Conservation (phyloP, 2,329 filamentous ascomycete genomes). For the Microsporum audouinii region DNA sequence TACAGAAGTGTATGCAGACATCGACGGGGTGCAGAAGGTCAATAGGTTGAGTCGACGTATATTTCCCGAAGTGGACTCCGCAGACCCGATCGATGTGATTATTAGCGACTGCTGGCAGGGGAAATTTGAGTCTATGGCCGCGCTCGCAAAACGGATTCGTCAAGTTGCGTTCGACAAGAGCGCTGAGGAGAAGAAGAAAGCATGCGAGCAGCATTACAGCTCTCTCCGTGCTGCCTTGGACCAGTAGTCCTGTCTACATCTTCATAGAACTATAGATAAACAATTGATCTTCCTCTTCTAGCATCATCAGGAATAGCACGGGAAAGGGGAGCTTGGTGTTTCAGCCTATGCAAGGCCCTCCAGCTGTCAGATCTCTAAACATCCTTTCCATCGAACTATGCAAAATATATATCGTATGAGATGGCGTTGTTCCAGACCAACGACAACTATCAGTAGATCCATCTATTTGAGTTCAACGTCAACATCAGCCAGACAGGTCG, state of each 20-base stretch:
- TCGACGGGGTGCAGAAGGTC: not conserved
- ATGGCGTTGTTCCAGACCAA: not conserved
- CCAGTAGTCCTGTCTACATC: too few relatives aligned
- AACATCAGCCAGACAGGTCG: not conserved
- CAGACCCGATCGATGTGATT: not conserved
- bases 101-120: not conserved
- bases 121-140: not conserved
- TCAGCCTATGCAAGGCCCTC: not conserved
- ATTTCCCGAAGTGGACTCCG: not conserved
- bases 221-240: not conserved
- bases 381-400: too few relatives aligned
- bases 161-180: slow-evolving; percentile 7
- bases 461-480: not conserved
- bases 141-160: not conserved
- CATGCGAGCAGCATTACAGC: not conserved
- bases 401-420: not conserved
- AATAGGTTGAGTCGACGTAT: not conserved
- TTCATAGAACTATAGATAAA: too few relatives aligned
- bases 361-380: too few relatives aligned
- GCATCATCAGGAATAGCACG: too few relatives aligned
- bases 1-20: not conserved
- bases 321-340: not conserved
- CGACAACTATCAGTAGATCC: not conserved
- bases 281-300: too few relatives aligned
- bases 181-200: not conserved